Base-by-base conservation (phyloP, 2,329 filamentous ascomycete species). In the Aureobasidium sp. region DNA sequence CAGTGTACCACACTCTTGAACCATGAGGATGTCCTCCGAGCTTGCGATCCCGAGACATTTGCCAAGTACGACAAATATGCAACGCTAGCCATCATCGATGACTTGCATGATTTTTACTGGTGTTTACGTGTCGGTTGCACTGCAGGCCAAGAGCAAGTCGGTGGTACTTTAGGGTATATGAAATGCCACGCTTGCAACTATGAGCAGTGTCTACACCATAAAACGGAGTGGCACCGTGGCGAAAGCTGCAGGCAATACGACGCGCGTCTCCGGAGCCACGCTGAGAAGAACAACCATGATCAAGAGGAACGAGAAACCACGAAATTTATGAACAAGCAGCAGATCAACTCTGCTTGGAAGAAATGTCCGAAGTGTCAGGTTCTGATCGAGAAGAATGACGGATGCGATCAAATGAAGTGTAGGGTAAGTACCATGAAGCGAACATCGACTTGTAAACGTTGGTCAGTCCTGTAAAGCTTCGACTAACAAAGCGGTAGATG, bases 101-200 rank as follows among this genome's bases (percentile, higher is more conserved):
- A 72, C 23, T 70, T 78, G 1, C 71, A 75, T 0, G 77, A 77
- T 36, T 85, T 84, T 65, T 69, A 77, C 15, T 84, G 80, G 79
- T 86, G 83, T 66, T 76, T 82, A 1, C 62, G 64, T 8, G 71
- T 79, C 0, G 74, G 72, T 2, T 86, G 84, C 66, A 75, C 72
- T 9, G 78, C 75, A 0, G 82, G 83, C 0, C 82, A 85, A 65
- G 73, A 69, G 3, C 77, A 77, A 17, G 23, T 27, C 5, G 23
- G 23, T 5, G 27, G 10, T 4, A 61, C 66, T 1, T 67, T 67
- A 1, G 72, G 75, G 0, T 78, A 77, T 20, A 77, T 78, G 68
- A 62, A 68, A 5, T 78, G 77, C 63, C 64, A 65, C 3, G 47
- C 58, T 2, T 78, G 76, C 67, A 66, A 68, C 42, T 72, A 69